A percentile compares a stretch with the other conserved stretches of the same genome.
Evolutionary conservation across 1,284 basidiomycete species (phyloP).

Genomic region (Microbotryomycetes sp.): DNA sequence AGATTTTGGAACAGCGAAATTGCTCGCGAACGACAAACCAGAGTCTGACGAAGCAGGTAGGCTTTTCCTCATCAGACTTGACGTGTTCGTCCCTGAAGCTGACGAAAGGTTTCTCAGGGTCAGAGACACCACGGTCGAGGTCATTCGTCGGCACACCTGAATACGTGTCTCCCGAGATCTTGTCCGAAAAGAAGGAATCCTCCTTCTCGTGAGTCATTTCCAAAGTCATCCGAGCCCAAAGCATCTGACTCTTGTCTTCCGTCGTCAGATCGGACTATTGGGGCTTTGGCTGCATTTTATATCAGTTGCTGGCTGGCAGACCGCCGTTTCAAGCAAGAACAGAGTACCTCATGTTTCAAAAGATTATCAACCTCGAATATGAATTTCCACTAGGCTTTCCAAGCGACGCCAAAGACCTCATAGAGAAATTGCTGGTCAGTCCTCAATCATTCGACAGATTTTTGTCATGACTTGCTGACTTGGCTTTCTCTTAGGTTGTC

Average conservation of each 20-base stretch:
- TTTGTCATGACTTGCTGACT: background rate
- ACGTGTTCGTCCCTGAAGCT: conserved; percentile 4
- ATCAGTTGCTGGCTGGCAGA: conserved; percentile 50
- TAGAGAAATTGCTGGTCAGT: conserved; percentile 46
- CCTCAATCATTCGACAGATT: conserved; percentile 10
- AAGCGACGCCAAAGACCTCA: conserved; percentile 45
- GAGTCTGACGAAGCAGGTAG: background rate
- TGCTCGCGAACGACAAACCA: conserved; percentile 41
- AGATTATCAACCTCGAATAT: conserved; percentile 50
- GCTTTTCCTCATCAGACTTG: conserved; percentile 3
- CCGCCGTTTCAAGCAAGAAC: conserved; percentile 53
- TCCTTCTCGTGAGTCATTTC: conserved; percentile 34
- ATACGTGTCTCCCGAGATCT: conserved; percentile 88
- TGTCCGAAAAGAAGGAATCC: conserved; percentile 56
- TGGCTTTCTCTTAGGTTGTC: conserved; percentile 50
- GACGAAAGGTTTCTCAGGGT: conserved; percentile 13
- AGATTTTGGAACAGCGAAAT: conserved; percentile 94
- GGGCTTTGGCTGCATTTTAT: conserved; percentile 54
- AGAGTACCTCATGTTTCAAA: conserved; percentile 55
- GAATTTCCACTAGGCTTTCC: conserved; percentile 48
- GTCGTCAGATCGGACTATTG: conserved; percentile 48
- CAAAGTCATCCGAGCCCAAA: background rate
- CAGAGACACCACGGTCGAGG: conserved; percentile 35
- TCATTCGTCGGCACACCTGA: conserved; percentile 96
- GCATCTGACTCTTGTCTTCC: background rate